Evolutionary conservation across 495 filamentous ascomycete species (phyloP).

Genomic region (Tuber microsphaerosporum): DNA sequence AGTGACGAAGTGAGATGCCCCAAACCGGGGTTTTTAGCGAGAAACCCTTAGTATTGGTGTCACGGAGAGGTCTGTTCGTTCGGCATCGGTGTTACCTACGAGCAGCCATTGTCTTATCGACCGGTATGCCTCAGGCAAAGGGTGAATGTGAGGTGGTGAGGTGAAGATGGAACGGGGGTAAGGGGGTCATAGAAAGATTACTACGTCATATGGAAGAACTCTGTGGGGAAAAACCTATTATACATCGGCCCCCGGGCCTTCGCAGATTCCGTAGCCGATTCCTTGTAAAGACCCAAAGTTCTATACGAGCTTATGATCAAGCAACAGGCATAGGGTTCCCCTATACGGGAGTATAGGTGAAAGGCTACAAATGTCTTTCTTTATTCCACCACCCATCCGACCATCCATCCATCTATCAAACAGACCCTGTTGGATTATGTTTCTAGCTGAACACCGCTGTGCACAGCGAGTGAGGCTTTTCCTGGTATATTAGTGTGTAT

Average conservation of each 20-base stretch:
- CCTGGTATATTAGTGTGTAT: neutral
- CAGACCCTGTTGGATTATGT: neutral
- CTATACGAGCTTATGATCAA: neutral
- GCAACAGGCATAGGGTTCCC: neutral
- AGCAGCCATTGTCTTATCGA: neutral
- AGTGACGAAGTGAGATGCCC: neutral
- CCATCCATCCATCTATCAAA: neutral
- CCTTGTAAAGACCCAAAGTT: neutral
- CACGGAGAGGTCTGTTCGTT: neutral
- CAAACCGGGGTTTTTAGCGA: conserved; percentile 4
- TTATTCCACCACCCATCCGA: neutral
- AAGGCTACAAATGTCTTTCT: neutral
- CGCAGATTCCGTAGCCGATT: neutral
- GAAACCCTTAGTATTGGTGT: neutral
- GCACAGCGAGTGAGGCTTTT: neutral
- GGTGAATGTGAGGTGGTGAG: neutral
- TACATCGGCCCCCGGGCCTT: neutral
- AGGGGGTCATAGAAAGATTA: neutral
- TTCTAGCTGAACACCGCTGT: neutral
- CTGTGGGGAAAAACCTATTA: neutral
- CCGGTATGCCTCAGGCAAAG: neutral
- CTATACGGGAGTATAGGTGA: neutral
- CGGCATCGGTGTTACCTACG: neutral
- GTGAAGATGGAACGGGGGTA: conserved; percentile 1
- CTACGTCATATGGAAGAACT: neutral